Base-by-base conservation (phyloP, 495 filamentous ascomycete genomes). In the Penicillium flavigenum region DNA sequence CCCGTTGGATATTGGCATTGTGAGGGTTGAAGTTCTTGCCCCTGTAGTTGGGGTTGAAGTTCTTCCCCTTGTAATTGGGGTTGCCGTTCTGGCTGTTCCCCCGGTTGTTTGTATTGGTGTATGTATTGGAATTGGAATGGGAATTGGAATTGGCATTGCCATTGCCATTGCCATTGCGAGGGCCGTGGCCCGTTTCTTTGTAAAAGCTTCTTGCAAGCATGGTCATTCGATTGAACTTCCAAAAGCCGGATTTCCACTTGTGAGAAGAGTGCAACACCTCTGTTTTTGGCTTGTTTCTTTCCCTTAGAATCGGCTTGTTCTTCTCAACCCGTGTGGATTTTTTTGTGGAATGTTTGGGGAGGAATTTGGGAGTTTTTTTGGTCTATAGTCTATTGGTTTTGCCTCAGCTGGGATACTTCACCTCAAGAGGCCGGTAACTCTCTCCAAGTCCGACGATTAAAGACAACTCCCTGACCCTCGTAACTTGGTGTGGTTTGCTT, bases 161-260 rank as follows among this genome's bases (percentile, higher is more conserved):
- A n/a, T 36, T 19, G 27, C 29, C 29, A 22, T 29, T 9, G 27
- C 7, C 27, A 29, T 29, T 29, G 27, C 27, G 27, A 29, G 27
- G 27, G 27, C 51, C 51, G 6, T 39, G 20, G n/a, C 16, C 17
- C 19, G 9, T 12, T 32, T 20, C 17, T 34, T 38, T 12, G 22
- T 26, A 44, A 3, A 9, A 32, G 5, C 43, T 12, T 43, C 51
- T 27, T 20, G 51, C 51, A 53, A 53, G n/a, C 16, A 39, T 3
- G 51, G 29, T 29, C 51, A 43, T 53, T 53, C 26, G n/a, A 29
- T 31, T 43, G 36, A 43, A 39, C 51, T 43, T 31, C 51, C 38
- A 43, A 53, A n/a, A 31, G 39, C 51, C 41, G 51, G 51, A 32
- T 53, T 53, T 53, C n/a, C 1, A 53, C 51, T 53, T 53, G 7